phyloP scores from a whole-genome alignment of 2,329 filamentous ascomycete genomes.

The Microcyclosporella mali region DNA sequence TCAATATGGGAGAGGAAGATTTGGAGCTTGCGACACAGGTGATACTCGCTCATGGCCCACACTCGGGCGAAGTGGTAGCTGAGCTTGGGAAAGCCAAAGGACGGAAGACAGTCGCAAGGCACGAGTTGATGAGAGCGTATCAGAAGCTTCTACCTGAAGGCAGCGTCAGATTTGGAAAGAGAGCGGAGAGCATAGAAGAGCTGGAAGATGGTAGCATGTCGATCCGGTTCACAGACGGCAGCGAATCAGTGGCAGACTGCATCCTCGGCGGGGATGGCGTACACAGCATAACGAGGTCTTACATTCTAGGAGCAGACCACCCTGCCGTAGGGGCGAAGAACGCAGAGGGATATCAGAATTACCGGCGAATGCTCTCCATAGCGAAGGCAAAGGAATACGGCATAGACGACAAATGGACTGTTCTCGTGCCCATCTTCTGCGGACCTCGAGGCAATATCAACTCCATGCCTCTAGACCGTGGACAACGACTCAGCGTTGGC shows the following conservation, averaged over 20 bases:
- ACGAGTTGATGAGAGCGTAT: slow-evolving; percentile 47
- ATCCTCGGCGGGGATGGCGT: slow-evolving; percentile 51
- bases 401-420: slow-evolving; percentile 28
- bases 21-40: slow-evolving; percentile 31
- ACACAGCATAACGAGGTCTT: slow-evolving; percentile 41
- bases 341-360: slow-evolving; percentile 30
- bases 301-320: slow-evolving; percentile 37
- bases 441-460: slow-evolving; percentile 30
- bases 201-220: slow-evolving; percentile 26
- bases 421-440: slow-evolving; percentile 28
- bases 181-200: slow-evolving; percentile 33
- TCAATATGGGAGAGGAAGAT: slow-evolving; percentile 40
- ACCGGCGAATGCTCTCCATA: slow-evolving; percentile 27
- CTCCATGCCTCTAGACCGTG: slow-evolving; percentile 28
- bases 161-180: slow-evolving; percentile 41
- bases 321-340: slow-evolving; percentile 29
- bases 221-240: slow-evolving; percentile 46
- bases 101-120: slow-evolving; percentile 37
- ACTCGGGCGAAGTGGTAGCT: slow-evolving; percentile 39
- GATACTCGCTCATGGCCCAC: slow-evolving; percentile 28
- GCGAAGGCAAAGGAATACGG: slow-evolving; percentile 23
- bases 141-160: slow-evolving; percentile 40
- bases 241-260: slow-evolving; percentile 40
- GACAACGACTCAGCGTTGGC: slow-evolving; percentile 25
- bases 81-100: slow-evolving; percentile 33